A percentile compares a stretch with the other conserved stretches of the same genome.
Conservation (phyloP, 148 eudicot species). For the Rhododendron kiyosumense region DNA sequence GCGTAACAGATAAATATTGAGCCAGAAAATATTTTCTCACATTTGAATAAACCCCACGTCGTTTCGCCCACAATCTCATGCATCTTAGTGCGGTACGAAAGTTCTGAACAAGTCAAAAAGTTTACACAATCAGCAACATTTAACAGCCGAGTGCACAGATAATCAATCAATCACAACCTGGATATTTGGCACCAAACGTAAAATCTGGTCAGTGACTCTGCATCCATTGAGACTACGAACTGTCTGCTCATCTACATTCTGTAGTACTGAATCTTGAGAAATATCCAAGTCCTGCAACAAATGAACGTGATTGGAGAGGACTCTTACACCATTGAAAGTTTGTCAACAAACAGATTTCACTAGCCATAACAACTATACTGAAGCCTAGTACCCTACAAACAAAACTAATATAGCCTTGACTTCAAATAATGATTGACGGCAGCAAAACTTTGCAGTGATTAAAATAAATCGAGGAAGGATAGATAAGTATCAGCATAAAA, state of each 20-base stretch:
- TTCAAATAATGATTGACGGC: not conserved
- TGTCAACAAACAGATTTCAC: not conserved
- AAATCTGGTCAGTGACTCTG: constrained; percentile 83
- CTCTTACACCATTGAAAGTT: not conserved
- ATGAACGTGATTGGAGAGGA: not conserved
- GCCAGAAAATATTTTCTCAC: constrained; percentile 26
- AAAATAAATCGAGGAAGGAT: not conserved
- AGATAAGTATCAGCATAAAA: not conserved
- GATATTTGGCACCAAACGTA: constrained; percentile 80
- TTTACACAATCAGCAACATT: not conserved
- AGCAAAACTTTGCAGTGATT: not conserved
- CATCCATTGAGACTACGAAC: constrained; percentile 96
- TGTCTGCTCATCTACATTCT: constrained; percentile 79
- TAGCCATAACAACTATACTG: not conserved
- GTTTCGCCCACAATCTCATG: constrained; percentile 91
- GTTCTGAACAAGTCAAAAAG: constrained; percentile 30
- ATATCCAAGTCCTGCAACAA: constrained; percentile 70
- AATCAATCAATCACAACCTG: constrained; percentile 34
- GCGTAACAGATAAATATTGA: not conserved
- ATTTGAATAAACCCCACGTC: constrained; percentile 91
- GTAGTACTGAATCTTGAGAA: constrained; percentile 75
- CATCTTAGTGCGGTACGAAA: constrained; percentile 89
- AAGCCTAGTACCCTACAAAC: not conserved
- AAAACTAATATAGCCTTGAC: not conserved
- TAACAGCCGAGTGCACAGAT: not conserved